Evolutionary conservation across 768 basidiomycete species (phyloP).

Genomic region (Termitomyces sp.): DNA sequence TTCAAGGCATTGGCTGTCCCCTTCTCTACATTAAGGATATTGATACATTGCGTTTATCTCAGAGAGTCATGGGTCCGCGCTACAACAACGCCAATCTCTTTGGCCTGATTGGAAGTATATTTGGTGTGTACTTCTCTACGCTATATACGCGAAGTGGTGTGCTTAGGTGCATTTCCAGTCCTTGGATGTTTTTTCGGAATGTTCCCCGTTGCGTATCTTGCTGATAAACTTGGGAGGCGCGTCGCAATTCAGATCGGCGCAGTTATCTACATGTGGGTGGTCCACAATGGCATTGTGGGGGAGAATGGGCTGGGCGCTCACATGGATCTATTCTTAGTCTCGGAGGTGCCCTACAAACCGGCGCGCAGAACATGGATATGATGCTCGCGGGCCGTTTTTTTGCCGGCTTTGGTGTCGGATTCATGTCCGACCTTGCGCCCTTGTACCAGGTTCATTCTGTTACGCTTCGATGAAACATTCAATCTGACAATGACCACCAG

Average conservation of each 20-base stretch:
- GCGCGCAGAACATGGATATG: slow-evolving; percentile 39
- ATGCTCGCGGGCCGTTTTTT: slow-evolving; percentile 49
- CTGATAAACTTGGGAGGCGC: slow-evolving; percentile 33
- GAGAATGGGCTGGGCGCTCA: neutral
- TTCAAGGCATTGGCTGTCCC: slow-evolving; percentile 23
- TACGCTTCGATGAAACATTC: neutral
- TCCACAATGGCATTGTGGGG: neutral
- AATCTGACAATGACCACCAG: slow-evolving; percentile 11
- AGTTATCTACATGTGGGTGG: slow-evolving; percentile 30
- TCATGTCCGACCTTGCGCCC: slow-evolving; percentile 45
- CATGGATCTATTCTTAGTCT: slow-evolving; percentile 19
- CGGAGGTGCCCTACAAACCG: slow-evolving; percentile 43
- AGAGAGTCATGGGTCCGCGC: slow-evolving; percentile 27
- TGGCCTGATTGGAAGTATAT: slow-evolving; percentile 37
- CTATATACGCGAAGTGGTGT: neutral
- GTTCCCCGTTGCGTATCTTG: slow-evolving; percentile 36
- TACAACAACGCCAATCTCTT: slow-evolving; percentile 29
- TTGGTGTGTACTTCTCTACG: slow-evolving; percentile 21
- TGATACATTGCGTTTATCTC: neutral
- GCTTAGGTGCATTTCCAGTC: slow-evolving; percentile 18
- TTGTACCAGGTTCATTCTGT: slow-evolving; percentile 38
- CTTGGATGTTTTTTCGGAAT: slow-evolving; percentile 41
- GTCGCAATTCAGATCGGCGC: slow-evolving; percentile 36
- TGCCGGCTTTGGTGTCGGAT: slow-evolving; percentile 43
- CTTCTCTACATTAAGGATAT: neutral